Base-by-base conservation (phyloP, 192 early-diverging fungal genomes). In the Coemansia biformis region DNA sequence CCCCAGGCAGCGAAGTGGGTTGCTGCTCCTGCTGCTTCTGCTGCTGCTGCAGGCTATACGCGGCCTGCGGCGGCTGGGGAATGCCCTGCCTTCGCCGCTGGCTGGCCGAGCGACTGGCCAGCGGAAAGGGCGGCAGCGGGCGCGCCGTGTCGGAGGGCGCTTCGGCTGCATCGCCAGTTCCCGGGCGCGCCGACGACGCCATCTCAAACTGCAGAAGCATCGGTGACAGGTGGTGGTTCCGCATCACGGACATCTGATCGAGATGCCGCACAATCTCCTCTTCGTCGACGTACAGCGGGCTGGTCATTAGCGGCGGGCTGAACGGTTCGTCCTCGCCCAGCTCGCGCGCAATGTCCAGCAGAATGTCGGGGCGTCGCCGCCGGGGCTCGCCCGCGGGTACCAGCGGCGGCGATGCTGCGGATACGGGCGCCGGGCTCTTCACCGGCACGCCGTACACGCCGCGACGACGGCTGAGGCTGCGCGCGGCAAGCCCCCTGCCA, bases 281-380 rank as follows among this genome's bases (percentile, higher is more conserved):
- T 15, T 59, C 68, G 37, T 72, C 61, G 12, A 59, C 57, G 16
- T 60, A 64, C 16, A 64, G 39, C 30, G 62, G 57, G 34, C 57
- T 72, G 32, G 48, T 48, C 22, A 30, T 38, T 17, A 41, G 30
- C 12, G 53, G 51, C 16, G 31, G 34, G 14, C 28, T 40, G 40
- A 60, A 64, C 6, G 50, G 54, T 26, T 63, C 60, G 46, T 63
- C 68, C 17, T 72, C 57, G 32, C 68, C 56, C 24, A 72, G 62
- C 53, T 72, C 68, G 29, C 68, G 61, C 32, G 68, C 68, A 60
- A 72, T 72, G 39, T 72, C 68, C 18, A 65, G 40, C 34, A 72
- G 42, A 42, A 72, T 65, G 38, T 57, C 53, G 4, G 53, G 38
- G 19, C 51, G 54, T 12, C 39, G 47, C 1, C 31, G 36, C 29